Evolutionary conservation across 352 stramenopile genomes (phyloP).

Genomic region (Nothophytophthora sp.): DNA sequence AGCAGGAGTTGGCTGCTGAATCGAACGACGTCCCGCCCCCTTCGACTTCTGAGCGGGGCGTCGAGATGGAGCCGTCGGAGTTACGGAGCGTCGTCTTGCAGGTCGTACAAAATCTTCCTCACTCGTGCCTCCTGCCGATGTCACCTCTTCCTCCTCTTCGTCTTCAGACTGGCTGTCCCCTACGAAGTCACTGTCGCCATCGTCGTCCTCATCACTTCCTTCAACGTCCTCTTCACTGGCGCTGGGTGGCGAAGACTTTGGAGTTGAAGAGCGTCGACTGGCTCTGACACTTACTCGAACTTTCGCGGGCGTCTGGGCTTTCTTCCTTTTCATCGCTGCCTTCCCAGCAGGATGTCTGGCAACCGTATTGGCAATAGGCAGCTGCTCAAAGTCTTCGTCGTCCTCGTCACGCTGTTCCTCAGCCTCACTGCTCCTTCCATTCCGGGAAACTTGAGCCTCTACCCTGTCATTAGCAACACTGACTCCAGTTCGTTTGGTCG

Average conservation of each 20-base stretch:
- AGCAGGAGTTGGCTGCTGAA: not conserved
- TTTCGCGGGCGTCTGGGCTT: not conserved
- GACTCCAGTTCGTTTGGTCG: not conserved
- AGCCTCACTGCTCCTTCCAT: too few relatives aligned
- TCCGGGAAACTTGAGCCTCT: too few relatives aligned
- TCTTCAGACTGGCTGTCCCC: slow-evolving; percentile 35
- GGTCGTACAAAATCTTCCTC: slow-evolving; percentile 3
- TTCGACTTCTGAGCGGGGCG: slow-evolving; percentile 10
- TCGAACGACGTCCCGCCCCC: slow-evolving; percentile 2
- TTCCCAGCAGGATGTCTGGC: slow-evolving; percentile 24
- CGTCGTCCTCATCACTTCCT: slow-evolving; percentile 30
- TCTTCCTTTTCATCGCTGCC: slow-evolving; percentile 31
- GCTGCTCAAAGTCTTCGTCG: slow-evolving; percentile 20
- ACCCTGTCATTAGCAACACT: too few relatives aligned
- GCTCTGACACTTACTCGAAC: slow-evolving; percentile 6
- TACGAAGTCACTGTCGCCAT: slow-evolving; percentile 56
- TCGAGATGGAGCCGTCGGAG: slow-evolving; percentile 4
- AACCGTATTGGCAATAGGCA: slow-evolving; percentile 3
- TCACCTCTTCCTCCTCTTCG: slow-evolving; percentile 29
- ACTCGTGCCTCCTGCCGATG: slow-evolving; percentile 8
- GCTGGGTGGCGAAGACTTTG: not conserved
- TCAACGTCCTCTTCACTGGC: slow-evolving; percentile 24
- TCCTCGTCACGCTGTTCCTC: slow-evolving; percentile 9
- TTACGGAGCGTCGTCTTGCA: slow-evolving; percentile 3
- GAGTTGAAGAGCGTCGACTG: slow-evolving; percentile 5